These are phyloP conservation scores for Zoysia matrella DNA, from an alignment of 202 grass and related monocot genomes.

Conservation along the genomic window DNA sequence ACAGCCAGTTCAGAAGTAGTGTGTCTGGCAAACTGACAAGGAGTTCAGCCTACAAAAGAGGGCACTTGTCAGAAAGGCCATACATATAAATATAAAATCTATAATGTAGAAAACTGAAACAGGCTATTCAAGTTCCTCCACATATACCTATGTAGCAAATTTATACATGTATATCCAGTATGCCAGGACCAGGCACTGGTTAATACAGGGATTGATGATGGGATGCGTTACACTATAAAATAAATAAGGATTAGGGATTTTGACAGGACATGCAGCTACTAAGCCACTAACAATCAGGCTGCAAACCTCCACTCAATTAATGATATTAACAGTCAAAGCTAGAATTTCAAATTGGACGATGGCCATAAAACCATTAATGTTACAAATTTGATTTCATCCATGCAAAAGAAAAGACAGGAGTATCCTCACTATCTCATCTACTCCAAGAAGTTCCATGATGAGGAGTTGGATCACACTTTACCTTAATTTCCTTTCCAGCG, in stretches of 20 bases:
- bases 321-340: neutral
- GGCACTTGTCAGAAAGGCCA: conserved; percentile 34
- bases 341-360: conserved; percentile 12
- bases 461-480: conserved; percentile 30
- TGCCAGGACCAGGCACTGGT: neutral
- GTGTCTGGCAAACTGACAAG: conserved; percentile 77
- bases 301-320: neutral
- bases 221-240: neutral
- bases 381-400: conserved; percentile 36
- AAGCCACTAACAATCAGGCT: neutral
- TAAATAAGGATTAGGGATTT: neutral
- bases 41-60: conserved; percentile 72
- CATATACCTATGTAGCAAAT: too few species aligned
- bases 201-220: conserved; percentile 2
- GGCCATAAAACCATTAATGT: conserved; percentile 21
- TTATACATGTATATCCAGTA: neutral
- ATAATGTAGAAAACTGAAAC: too few species aligned
- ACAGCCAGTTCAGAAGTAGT: conserved; percentile 88
- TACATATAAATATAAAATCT: too few species aligned
- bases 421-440: conserved; percentile 30
- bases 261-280: neutral
- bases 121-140: too few species aligned
- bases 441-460: conserved; percentile 7
- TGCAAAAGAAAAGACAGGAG: neutral
- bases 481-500: conserved; percentile 83